Evolutionary conservation across 257 asterid species (phyloP).

Genomic region (Solanum commersonii): DNA sequence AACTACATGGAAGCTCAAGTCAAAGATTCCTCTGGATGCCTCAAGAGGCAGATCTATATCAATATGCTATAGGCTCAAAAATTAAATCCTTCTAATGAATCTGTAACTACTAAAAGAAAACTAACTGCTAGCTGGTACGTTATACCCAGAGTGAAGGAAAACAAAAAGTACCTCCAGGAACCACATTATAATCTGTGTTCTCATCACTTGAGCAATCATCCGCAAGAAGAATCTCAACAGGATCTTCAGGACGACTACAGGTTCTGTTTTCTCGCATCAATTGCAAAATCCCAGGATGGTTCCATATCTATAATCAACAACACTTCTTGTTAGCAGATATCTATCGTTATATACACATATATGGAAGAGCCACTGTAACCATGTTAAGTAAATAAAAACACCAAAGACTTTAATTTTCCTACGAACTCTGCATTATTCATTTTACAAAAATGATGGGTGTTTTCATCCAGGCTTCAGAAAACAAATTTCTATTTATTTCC

Average conservation of each 20-base stretch:
- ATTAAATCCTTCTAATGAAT: not conserved
- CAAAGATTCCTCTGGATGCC: not conserved
- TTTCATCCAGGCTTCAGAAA: not conserved
- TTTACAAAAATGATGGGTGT: not conserved
- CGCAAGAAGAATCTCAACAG: constrained; percentile 48
- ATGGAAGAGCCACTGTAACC: not conserved
- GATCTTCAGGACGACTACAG: constrained; percentile 52
- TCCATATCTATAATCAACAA: constrained; percentile 68
- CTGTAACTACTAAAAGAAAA: not conserved
- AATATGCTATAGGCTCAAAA: not conserved
- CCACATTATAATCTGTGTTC: constrained; percentile 54
- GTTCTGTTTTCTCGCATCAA: constrained; percentile 72
- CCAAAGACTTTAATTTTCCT: not conserved
- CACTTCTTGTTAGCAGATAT: not conserved
- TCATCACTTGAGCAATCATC: constrained; percentile 90
- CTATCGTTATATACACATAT: not conserved
- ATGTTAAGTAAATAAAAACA: not conserved
- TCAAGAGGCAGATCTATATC: not conserved
- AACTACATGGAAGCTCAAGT: not conserved
- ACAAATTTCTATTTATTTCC: not conserved
- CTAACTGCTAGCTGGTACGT: not conserved
- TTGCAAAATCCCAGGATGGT: constrained; percentile 96
- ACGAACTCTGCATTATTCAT: not conserved
- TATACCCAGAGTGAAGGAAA: not conserved
- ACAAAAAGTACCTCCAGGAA: constrained; percentile 66